Evolutionary conservation across 2,329 filamentous ascomycete species (phyloP), one percentile per base, ranked within the genome.

Genomic region (Pestalotiopsis sp.): DNA sequence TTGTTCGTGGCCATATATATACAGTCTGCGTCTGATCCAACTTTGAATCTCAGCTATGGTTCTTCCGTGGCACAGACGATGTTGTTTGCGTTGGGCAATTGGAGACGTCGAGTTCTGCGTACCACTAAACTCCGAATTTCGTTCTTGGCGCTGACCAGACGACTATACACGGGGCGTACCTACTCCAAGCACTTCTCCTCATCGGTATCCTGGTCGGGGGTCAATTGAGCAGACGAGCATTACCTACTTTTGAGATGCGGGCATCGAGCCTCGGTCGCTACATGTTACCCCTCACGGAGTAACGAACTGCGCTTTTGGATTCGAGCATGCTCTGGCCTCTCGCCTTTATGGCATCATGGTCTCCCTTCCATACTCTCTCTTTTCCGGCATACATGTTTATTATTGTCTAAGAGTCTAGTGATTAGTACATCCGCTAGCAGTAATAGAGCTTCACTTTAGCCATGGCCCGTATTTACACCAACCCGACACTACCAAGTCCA

Each of bases 401-500:
- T n/a, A n/a, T 17, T 20, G n/a, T 23, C 17, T 12, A n/a, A n/a
- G 20, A 52, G 17, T 52, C 4, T 9, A 52, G n/a, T n/a, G 14
- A 9, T 52, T n/a, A 3, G 45, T 17, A 52, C 17, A 9, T 52
- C 3, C 20, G 4, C 20, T 17, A 52, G 20, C 20, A 7, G 11
- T 23, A 20, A 6, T 20, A 52, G 11, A 27, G 36, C 25, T 7
- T 17, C 23, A 7, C 23, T 9, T 11, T 11, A 59, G 23, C 36
- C 13, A 69, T 69, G 68, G 25, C 68, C 56, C 68, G 68, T n/a
- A 76, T 79, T 31, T 69, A 69, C 13, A 68, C 56, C 20, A 66
- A 69, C 27, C 66, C 61, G 12, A 20, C 49, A 4, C 57, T 69
- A 4, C 52, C 56, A 36, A 65, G 59, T 1, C 14, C 41, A n/a